Conservation (phyloP, 768 basidiomycete species). For the Holtermannia corniformis region DNA sequence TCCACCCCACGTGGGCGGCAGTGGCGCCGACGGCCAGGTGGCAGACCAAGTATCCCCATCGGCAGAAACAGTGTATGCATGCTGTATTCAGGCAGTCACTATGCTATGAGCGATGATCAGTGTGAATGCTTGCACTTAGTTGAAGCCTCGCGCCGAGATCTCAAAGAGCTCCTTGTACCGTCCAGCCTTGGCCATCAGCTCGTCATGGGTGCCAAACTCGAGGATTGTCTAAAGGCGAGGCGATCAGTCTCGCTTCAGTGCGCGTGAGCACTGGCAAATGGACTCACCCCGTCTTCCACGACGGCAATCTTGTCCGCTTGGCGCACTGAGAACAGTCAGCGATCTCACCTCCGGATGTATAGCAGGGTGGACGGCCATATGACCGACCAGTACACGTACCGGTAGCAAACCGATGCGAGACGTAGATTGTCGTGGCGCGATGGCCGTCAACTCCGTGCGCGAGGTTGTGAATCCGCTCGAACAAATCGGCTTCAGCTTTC, state of each 20-base stretch:
- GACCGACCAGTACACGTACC: neutral
- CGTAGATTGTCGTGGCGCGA: constrained; percentile 1
- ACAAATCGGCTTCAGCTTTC: constrained; percentile 1
- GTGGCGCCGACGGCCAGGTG: no score
- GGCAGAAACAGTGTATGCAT: no score
- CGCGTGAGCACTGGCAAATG: neutral
- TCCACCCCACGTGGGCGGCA: no score
- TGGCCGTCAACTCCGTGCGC: neutral
- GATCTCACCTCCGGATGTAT: neutral
- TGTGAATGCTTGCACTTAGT: neutral
- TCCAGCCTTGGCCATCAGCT: neutral
- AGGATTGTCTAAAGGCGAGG: constrained; percentile 1
- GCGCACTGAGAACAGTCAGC: neutral
- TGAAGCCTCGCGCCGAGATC: neutral
- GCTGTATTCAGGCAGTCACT: no score
- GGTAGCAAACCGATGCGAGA: constrained; percentile 3
- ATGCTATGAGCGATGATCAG: no score
- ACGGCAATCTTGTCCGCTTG: constrained; percentile 3
- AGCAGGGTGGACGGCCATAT: neutral
- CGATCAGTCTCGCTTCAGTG: neutral
- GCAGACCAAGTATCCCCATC: no score
- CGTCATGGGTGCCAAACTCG: constrained; percentile 2
- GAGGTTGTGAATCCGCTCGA: constrained; percentile 1
- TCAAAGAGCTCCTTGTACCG: constrained; percentile 1
- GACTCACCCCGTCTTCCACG: neutral